A percentile compares a stretch with the other conserved stretches of the same genome.
These are phyloP conservation scores for Exophiala oligosperma DNA, from an alignment of 2,329 filamentous ascomycete species.

Conservation along the genomic window DNA sequence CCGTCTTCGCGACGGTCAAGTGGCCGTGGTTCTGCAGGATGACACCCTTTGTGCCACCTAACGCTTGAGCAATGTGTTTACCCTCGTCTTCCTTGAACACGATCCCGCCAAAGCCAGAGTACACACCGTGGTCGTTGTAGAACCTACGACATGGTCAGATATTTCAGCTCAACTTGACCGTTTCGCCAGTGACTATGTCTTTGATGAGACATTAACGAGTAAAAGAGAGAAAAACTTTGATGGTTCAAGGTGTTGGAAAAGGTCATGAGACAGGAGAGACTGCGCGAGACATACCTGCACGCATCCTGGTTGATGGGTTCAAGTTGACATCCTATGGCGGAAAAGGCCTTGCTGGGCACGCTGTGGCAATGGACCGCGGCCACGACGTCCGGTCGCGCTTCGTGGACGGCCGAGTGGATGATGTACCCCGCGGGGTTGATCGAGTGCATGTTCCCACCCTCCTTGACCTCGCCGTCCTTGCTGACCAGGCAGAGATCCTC, in stretches of 20 bases:
- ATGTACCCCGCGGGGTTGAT: slow-evolving; percentile 54
- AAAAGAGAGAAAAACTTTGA: no score
- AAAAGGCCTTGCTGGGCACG: slow-evolving; percentile 62
- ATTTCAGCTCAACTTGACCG: no score
- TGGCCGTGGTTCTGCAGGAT: slow-evolving; percentile 57
- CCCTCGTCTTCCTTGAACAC: slow-evolving; percentile 41
- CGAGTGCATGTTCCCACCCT: slow-evolving; percentile 40
- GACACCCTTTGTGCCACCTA: slow-evolving; percentile 54
- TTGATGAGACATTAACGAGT: no score
- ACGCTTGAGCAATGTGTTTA: slow-evolving; percentile 39
- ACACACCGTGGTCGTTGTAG: slow-evolving; percentile 39
- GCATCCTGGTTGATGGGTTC: slow-evolving; percentile 59
- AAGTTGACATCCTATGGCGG: slow-evolving; percentile 58
- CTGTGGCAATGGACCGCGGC: slow-evolving; percentile 61
- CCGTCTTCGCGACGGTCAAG: slow-evolving; percentile 50
- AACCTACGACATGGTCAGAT: slow-evolving; percentile 8
- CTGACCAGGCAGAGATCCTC: slow-evolving; percentile 41
- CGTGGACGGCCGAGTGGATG: slow-evolving; percentile 62
- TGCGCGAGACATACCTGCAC: slow-evolving; percentile 8
- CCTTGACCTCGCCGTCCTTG: slow-evolving; percentile 39
- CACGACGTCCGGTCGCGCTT: slow-evolving; percentile 58
- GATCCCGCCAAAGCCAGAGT: slow-evolving; percentile 42
- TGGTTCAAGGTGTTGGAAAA: no score
- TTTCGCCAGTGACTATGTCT: no score
- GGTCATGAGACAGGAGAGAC: no score